phyloP scores from a whole-genome alignment of 371 early-diverging fungal genomes.

The Mucor velutinosus region DNA sequence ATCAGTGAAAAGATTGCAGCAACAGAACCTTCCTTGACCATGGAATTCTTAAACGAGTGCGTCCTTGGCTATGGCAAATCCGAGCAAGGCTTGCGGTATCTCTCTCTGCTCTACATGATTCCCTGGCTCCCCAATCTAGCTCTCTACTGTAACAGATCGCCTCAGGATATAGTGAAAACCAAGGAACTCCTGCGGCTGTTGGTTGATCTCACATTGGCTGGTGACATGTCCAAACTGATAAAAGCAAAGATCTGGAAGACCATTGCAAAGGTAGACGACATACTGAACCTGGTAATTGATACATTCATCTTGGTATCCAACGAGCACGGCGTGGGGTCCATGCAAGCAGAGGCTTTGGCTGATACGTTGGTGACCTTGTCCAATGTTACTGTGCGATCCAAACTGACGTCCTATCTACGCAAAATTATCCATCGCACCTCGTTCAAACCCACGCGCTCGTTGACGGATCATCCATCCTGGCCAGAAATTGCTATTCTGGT shows the following conservation, averaged over 20 bases:
- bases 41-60: conserved; percentile 86
- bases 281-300: conserved; percentile 77
- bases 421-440: conserved; percentile 69
- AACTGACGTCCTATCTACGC: conserved; percentile 72
- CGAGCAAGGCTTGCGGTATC: conserved; percentile 64
- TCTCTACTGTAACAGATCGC: conserved; percentile 46
- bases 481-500: conserved; percentile 80
- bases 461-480: conserved; percentile 84
- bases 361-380: conserved; percentile 84
- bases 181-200: conserved; percentile 73
- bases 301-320: conserved; percentile 75
- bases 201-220: conserved; percentile 79
- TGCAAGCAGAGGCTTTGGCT: conserved; percentile 78
- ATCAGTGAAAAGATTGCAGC: conserved; percentile 80
- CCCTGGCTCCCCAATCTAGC: conserved; percentile 87
- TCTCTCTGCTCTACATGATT: conserved; percentile 82
- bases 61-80: conserved; percentile 79
- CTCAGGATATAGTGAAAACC: conserved; percentile 56
- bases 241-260: conserved; percentile 83
- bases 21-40: conserved; percentile 75
- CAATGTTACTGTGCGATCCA: conserved; percentile 72
- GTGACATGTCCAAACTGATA: conserved; percentile 78
- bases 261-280: conserved; percentile 73
- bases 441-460: conserved; percentile 60
- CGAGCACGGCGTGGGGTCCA: conserved; percentile 76